Conservation (phyloP, 2,329 filamentous ascomycete genomes). For the Aureobasidium melanogenum region DNA sequence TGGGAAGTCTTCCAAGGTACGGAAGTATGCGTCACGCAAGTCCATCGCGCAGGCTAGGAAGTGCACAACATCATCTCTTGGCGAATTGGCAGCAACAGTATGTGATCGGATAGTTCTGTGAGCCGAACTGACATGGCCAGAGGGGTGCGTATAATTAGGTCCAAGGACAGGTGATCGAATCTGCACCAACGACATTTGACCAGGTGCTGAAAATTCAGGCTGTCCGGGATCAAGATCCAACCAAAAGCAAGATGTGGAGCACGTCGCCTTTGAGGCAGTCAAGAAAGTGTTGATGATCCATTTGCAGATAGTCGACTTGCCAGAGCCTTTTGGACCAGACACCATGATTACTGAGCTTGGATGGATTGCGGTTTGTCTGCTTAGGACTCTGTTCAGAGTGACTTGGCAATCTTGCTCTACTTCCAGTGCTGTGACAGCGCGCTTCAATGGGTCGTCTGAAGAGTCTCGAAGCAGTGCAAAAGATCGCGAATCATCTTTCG, state of each 20-base stretch:
- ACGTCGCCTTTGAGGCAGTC: conserved; percentile 34
- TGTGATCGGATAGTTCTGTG: conserved; percentile 48
- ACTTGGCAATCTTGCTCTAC: conserved; percentile 20
- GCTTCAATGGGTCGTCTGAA: conserved; percentile 17
- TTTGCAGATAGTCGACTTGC: conserved; percentile 66
- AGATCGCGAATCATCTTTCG: conserved; percentile 19
- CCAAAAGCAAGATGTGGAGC: conserved; percentile 33
- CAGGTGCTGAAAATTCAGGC: conserved; percentile 63
- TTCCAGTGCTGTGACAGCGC: conserved; percentile 22
- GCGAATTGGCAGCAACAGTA: conserved; percentile 55
- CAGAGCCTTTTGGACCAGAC: conserved; percentile 62
- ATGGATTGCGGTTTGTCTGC: conserved; percentile 32
- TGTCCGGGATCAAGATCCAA: conserved; percentile 72
- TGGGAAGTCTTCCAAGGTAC: conserved; percentile 32
- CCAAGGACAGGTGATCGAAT: conserved; percentile 54
- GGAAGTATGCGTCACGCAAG: conserved; percentile 51
- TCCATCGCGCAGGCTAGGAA: conserved; percentile 58
- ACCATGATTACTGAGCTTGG: conserved; percentile 57
- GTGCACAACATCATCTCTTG: conserved; percentile 57
- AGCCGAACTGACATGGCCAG: conserved; percentile 17
- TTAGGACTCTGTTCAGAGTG: conserved; percentile 18
- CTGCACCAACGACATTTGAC: conserved; percentile 59
- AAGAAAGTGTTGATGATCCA: conserved; percentile 59
- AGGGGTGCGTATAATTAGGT: conserved; percentile 57
- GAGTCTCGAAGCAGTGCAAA: conserved; percentile 26